Percentiles rank a stretch among this genome's conserved stretches.
phyloP scores from a whole-genome alignment of 441 rosid species.

The Populus trichocarpa region DNA sequence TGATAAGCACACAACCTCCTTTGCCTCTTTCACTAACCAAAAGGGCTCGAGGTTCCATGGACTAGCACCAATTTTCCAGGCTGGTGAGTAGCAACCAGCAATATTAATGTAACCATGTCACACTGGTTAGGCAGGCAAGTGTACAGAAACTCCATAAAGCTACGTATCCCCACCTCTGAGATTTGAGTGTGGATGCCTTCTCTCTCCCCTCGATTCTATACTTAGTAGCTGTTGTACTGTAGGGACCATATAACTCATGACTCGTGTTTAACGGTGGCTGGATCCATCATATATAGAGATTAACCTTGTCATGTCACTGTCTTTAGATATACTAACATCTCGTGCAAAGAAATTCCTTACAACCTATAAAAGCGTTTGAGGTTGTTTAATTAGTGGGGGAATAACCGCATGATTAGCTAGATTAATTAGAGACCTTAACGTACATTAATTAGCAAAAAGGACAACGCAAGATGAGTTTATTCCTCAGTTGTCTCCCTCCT shows the following conservation, averaged over 20 bases:
- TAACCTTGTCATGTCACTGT: constrained; percentile 40
- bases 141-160: constrained; percentile 20
- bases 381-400: constrained; percentile 22
- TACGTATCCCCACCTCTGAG: constrained; percentile 18
- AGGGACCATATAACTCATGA: constrained; percentile 26
- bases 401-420: constrained; percentile 36
- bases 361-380: background rate
- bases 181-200: background rate
- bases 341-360: constrained; percentile 13
- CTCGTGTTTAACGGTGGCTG: constrained; percentile 36
- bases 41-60: constrained; percentile 11
- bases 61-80: background rate
- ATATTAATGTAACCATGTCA: constrained; percentile 6
- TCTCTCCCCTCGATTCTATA: background rate
- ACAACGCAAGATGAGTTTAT: constrained; percentile 18
- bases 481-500: constrained; percentile 9
- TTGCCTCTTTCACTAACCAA: background rate
- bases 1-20: background rate
- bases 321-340: constrained; percentile 32
- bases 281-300: constrained; percentile 22
- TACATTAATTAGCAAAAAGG: background rate
- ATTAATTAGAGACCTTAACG: background rate
- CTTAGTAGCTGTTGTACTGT: background rate
- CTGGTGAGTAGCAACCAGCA: background rate
- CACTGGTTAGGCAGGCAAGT: constrained; percentile 14